Evolutionary conservation across 495 filamentous ascomycete species (phyloP).

Genomic region (Barbatosphaeria neglecta): DNA sequence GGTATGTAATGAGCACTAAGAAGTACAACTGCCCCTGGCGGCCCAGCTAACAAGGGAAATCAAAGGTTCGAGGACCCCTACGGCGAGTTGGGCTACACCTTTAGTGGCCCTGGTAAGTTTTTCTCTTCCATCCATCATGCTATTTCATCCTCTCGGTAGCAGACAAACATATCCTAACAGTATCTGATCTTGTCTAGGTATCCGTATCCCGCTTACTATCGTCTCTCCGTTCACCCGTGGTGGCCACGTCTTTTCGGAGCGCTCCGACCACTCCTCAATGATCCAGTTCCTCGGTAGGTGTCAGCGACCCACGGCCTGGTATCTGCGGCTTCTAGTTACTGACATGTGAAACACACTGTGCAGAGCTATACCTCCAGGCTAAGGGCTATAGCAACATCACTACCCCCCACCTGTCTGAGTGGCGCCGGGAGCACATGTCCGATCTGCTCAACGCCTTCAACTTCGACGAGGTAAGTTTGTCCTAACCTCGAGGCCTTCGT

Average conservation of each 20-base stretch:
- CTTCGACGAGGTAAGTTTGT: slow-evolving; percentile 11
- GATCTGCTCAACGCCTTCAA: slow-evolving; percentile 21
- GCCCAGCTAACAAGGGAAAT: too few species aligned
- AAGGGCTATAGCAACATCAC: slow-evolving; percentile 12
- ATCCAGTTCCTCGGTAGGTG: slow-evolving; percentile 3
- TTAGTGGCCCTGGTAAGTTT: slow-evolving; percentile 6
- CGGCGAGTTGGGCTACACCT: slow-evolving; percentile 7
- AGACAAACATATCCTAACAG: too few species aligned
- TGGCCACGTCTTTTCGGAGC: slow-evolving; percentile 2
- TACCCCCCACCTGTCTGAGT: slow-evolving; percentile 10
- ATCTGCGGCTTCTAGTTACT: background rate
- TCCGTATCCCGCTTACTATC: slow-evolving; percentile 2
- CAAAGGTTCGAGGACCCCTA: slow-evolving; percentile 21
- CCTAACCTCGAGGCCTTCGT: background rate
- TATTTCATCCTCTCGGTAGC: too few species aligned
- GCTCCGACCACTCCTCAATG: slow-evolving; percentile 1
- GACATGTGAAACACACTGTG: background rate
- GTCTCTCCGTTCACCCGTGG: slow-evolving; percentile 3
- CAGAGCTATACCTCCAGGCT: slow-evolving; percentile 1
- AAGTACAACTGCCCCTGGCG: too few species aligned
- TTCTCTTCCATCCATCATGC: too few species aligned
- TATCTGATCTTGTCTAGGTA: background rate
- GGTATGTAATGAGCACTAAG: too few species aligned
- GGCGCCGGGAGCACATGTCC: slow-evolving; percentile 21
- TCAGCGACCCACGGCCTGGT: background rate